Evolutionary conservation across 2,329 filamentous ascomycete genomes (phyloP), one percentile per base, ranked within the genome.

Genomic region (Phaeoacremonium minimum): DNA sequence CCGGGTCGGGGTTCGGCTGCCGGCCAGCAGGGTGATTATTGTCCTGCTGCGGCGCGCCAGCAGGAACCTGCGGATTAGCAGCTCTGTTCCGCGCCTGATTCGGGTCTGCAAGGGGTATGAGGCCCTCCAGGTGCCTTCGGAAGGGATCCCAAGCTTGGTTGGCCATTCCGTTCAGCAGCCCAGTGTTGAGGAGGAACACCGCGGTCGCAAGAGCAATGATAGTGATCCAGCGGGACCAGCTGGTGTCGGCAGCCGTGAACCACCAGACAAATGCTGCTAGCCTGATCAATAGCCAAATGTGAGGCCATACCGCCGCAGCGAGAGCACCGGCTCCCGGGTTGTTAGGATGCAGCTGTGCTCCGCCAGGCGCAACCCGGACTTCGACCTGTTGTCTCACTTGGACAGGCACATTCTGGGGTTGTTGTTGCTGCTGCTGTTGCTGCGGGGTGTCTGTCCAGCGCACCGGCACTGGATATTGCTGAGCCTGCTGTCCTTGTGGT

Each of bases 251-350:
- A 8, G 70, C 69, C 1, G 78, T 81, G 42, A 83, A 82, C 57
- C 80, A 77, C 75, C 77, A 83, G 11, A 83, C 69, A 51, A 83
- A 80, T 6, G 76, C 56, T 9, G 67, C 62, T 7, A 84, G 57
- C 7, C 79, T 70, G 22, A 77, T 59, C 2, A 81, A 46, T 35
- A 83, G 64, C 79, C 78, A 83, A 18, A 83, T 51, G 35, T 81
- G 71, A n/a, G 76, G 76, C 64, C 73, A 75, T n/a, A 77, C 36
- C 13, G 66, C 65, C 5, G 60, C 64, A 32, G 67, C 37, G 15
- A 70, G 41, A 14, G 64, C 58, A 4, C 50, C 60, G 1, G 55
- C 53, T 4, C 53, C 57, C 2, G 61, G 62, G 33, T 70, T 71
- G 36, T 60, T 63, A 7, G 54, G 57, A 33, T 66, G 67, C 26